Evolutionary conservation across 2,329 filamentous ascomycete species (phyloP).

Genomic region (Rutstroemia sp.): DNA sequence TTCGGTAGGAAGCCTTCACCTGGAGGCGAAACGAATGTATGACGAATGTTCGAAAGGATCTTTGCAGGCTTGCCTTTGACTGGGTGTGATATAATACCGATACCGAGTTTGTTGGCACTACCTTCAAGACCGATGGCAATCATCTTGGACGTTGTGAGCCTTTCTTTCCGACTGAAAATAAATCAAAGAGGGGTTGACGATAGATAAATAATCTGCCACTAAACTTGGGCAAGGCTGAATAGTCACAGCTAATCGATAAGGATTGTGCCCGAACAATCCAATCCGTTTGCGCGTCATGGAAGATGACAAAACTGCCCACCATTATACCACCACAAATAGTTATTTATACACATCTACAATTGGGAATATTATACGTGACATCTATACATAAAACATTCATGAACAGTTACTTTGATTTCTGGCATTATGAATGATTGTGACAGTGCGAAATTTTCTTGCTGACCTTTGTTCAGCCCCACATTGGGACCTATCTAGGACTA

Average conservation of each 20-base stretch:
- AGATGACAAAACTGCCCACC: not conserved
- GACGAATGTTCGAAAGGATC: constrained; percentile 87
- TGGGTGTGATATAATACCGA: constrained; percentile 82
- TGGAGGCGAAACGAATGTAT: constrained; percentile 87
- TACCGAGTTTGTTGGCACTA: constrained; percentile 94
- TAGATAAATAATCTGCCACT: not conserved
- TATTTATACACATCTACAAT: not conserved
- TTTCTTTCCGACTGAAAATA: not conserved
- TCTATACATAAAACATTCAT: not conserved
- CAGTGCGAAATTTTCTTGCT: constrained; percentile 9
- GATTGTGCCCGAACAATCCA: not conserved
- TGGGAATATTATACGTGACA: not conserved
- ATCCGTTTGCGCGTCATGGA: not conserved
- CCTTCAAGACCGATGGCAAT: constrained; percentile 76
- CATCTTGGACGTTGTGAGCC: constrained; percentile 32
- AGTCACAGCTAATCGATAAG: constrained; percentile 7
- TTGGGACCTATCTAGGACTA: not conserved
- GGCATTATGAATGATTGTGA: not conserved
- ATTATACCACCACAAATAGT: not conserved
- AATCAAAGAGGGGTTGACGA: not conserved
- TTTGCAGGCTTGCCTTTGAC: constrained; percentile 40
- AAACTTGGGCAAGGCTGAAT: constrained; percentile 5
- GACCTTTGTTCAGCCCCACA: constrained; percentile 4
- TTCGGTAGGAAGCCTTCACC: constrained; percentile 94
- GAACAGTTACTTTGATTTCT: not conserved